These are phyloP conservation scores for Comarum palustre DNA, from an alignment of 306 rosid genomes.

Conservation along the genomic window DNA sequence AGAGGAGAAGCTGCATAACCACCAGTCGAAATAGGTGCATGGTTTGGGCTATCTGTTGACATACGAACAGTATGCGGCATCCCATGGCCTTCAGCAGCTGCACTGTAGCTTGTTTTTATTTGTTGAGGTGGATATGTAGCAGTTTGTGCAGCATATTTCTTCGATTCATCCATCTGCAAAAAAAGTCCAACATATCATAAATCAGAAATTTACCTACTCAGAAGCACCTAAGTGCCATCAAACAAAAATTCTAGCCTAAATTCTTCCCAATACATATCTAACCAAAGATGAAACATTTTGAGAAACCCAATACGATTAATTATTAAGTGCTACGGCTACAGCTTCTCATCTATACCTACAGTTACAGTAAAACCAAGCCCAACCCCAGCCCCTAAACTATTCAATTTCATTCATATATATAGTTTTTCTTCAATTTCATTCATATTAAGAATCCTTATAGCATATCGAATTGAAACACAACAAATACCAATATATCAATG, in stretches of 20 bases:
- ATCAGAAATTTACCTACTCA: not conserved
- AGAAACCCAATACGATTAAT: not conserved
- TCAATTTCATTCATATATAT: too few relatives aligned
- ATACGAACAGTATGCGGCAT: constrained; percentile 46
- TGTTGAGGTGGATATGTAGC: constrained; percentile 59
- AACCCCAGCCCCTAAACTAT: too few relatives aligned
- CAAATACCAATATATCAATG: not conserved
- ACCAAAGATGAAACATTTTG: not conserved
- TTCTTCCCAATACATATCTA: not conserved
- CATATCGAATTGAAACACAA: not conserved
- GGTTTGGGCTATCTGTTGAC: constrained; percentile 53
- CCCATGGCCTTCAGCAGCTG: constrained; percentile 56
- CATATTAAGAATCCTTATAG: too few relatives aligned
- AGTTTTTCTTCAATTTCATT: not conserved
- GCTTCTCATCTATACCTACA: too few relatives aligned
- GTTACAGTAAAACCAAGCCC: not conserved
- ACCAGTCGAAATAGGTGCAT: constrained; percentile 39
- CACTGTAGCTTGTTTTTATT: constrained; percentile 42
- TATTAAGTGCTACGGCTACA: not conserved
- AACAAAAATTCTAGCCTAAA: not conserved
- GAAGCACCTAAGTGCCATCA: not conserved
- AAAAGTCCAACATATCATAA: constrained; percentile 5
- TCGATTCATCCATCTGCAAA: constrained; percentile 86
- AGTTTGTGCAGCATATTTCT: constrained; percentile 60
- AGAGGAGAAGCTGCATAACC: constrained; percentile 41